Evolutionary conservation across 768 basidiomycete genomes (phyloP).

Genomic region (Astraeus odoratus): DNA sequence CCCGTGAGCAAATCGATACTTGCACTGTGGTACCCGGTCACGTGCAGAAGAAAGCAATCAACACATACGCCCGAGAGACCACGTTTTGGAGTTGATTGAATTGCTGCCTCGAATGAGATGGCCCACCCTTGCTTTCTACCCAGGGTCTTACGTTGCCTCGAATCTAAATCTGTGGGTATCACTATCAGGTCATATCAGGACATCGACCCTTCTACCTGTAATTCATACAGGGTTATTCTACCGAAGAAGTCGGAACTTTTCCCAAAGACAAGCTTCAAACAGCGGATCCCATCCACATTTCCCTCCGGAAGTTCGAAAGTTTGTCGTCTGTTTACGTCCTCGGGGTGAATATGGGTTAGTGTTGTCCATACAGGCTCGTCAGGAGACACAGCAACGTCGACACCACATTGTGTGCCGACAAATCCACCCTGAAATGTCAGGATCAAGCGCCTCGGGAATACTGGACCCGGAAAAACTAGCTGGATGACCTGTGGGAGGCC

Average conservation of each 20-base stretch:
- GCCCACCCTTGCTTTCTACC: too few relatives aligned
- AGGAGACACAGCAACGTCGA: conserved; percentile 34
- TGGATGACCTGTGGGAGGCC: conserved; percentile 75
- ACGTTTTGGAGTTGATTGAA: too few relatives aligned
- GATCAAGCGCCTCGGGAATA: conserved; percentile 49
- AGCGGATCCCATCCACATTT: conserved; percentile 25
- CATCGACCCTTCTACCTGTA: conserved; percentile 34
- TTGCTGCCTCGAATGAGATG: too few relatives aligned
- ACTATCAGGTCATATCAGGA: neutral
- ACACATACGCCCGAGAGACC: too few relatives aligned
- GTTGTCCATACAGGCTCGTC: conserved; percentile 40
- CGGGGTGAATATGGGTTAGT: conserved; percentile 59
- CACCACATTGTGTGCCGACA: conserved; percentile 58
- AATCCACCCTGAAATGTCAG: conserved; percentile 86
- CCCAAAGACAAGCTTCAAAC: conserved; percentile 66
- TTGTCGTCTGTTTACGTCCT: conserved; percentile 74
- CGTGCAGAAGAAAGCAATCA: neutral
- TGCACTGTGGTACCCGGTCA: neutral
- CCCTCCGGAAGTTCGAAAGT: conserved; percentile 44
- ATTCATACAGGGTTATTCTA: conserved; percentile 67
- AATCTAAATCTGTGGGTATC: too few relatives aligned
- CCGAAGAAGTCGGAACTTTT: conserved; percentile 85
- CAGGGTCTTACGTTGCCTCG: too few relatives aligned
- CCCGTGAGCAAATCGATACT: too few relatives aligned
- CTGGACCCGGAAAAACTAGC: conserved; percentile 43